These are phyloP conservation scores for Aspergillus amoenus DNA, from an alignment of 2,329 filamentous ascomycete genomes.

Conservation along the genomic window DNA sequence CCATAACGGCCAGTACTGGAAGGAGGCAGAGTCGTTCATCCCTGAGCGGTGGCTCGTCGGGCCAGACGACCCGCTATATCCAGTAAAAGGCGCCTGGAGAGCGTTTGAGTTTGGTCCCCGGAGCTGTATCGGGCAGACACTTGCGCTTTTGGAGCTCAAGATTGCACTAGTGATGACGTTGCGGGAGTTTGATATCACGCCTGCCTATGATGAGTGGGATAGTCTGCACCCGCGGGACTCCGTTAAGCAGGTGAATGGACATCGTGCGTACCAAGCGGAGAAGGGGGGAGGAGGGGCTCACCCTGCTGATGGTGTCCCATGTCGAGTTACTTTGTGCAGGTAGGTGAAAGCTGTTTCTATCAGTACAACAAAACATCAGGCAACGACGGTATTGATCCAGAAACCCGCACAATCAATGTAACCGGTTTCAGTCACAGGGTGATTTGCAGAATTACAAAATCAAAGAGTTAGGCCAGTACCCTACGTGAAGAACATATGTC, in stretches of 20 bases:
- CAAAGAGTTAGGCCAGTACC: too few species aligned
- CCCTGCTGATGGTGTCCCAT: constrained; percentile 8
- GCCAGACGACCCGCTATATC: constrained; percentile 23
- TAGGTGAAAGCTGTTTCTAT: neutral
- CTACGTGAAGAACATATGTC: too few species aligned
- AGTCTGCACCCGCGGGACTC: neutral
- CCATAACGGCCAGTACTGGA: constrained; percentile 18
- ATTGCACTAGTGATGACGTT: constrained; percentile 25
- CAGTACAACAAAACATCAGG: too few species aligned
- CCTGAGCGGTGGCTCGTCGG: constrained; percentile 38
- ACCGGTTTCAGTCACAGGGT: too few species aligned
- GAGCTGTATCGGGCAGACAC: constrained; percentile 51
- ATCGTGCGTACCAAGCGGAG: constrained; percentile 8
- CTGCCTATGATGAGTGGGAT: constrained; percentile 13
- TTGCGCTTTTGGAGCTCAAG: constrained; percentile 46
- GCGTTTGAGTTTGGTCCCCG: constrained; percentile 51
- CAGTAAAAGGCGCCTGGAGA: constrained; percentile 44
- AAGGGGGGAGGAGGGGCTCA: constrained; percentile 5
- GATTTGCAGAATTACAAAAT: too few species aligned
- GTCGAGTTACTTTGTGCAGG: constrained; percentile 18
- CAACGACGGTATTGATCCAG: too few species aligned
- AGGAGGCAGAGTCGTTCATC: constrained; percentile 27
- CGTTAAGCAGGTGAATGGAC: neutral
- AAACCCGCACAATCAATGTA: too few species aligned
- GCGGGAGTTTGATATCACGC: constrained; percentile 25